Evolutionary conservation across 176 grass and related monocot species (phyloP), one percentile per base, ranked within the genome.

Genomic region (Calamus simplicifolius): DNA sequence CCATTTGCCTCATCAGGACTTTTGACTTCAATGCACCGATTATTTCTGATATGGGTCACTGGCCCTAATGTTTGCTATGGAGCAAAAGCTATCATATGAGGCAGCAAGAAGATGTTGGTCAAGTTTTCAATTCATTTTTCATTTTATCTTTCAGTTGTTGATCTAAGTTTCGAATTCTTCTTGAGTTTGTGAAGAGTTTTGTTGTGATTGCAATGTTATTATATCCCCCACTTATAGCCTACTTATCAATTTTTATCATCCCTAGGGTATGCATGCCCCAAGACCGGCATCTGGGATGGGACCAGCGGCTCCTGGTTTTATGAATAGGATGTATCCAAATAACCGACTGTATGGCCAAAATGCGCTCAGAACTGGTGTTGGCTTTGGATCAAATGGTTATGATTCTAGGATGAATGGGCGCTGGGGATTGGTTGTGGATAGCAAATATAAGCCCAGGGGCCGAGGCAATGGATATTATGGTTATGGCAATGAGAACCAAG

Each of bases 371-470:
- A 28, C 75, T 54, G 80, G 76, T n/a, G 68, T 96, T 78, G 81
- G 76, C 52, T 96, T 75, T 51, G 83, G 75, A 63, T 89, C 85
- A 64, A 95, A 95, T 73, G 65, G 80, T 16, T 95, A 85, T 54
- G 83, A 85, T 68, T 85, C 81, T 1, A 82, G 85, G 77, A 81
- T 73, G 21, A 89, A 85, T 85, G 78, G 68, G 23, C 69, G 69
- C 19, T 87, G 87, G 86, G 77, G 77, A 55, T 27, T 85, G 6
- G 16, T 12, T 59, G 66, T 74, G 49, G 81, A 81, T 67, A 81
- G 67, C 68, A 95, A 87, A 56, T 84, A 90, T 64, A 90, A 96
- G 74, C 77, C 83, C 63, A 79, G 86, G 67, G 68, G 74, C 16
- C 83, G 74, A 70, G 76, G 80, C n/a, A 57, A 58, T 59, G 54